phyloP scores from a whole-genome alignment of 2,329 filamentous ascomycete genomes.

The Proliferodiscus dingleyae region DNA sequence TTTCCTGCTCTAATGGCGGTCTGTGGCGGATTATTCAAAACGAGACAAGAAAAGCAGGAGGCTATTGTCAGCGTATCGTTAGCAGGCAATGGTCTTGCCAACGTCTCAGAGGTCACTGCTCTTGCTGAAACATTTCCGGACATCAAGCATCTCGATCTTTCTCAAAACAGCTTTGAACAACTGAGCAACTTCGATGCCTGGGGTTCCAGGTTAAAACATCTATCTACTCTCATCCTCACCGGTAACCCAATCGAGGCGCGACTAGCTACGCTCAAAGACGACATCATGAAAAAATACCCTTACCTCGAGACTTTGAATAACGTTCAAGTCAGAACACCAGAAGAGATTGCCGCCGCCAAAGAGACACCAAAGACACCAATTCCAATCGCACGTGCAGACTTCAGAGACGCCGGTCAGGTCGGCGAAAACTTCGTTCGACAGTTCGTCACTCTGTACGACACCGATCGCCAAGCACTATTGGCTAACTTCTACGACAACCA shows the following conservation, averaged over 20 bases:
- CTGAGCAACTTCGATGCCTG: slow-evolving; percentile 66
- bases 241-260: slow-evolving; percentile 68
- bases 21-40: slow-evolving; percentile 73
- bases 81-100: slow-evolving; percentile 71
- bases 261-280: slow-evolving; percentile 60
- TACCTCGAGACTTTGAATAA: slow-evolving; percentile 74
- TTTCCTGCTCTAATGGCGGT: slow-evolving; percentile 90
- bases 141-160: slow-evolving; percentile 83
- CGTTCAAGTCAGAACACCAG: slow-evolving; percentile 65
- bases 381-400: slow-evolving; percentile 60
- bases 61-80: slow-evolving; percentile 79
- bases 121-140: slow-evolving; percentile 78
- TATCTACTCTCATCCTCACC: slow-evolving; percentile 76
- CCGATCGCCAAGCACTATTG: slow-evolving; percentile 58
- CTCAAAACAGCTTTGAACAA: slow-evolving; percentile 71
- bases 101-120: slow-evolving; percentile 66
- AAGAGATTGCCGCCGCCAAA: slow-evolving; percentile 57
- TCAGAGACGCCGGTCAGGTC: slow-evolving; percentile 68
- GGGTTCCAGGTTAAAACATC: slow-evolving; percentile 70
- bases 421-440: slow-evolving; percentile 70
- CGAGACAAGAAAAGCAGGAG: slow-evolving; percentile 64
- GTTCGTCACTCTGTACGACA: slow-evolving; percentile 72
- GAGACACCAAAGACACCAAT: slow-evolving; percentile 49
- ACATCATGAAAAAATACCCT: slow-evolving; percentile 78
- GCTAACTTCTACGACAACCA: slow-evolving; percentile 68